phyloP scores from a whole-genome alignment of 352 stramenopile genomes.

The Phytopythium delawarense region DNA sequence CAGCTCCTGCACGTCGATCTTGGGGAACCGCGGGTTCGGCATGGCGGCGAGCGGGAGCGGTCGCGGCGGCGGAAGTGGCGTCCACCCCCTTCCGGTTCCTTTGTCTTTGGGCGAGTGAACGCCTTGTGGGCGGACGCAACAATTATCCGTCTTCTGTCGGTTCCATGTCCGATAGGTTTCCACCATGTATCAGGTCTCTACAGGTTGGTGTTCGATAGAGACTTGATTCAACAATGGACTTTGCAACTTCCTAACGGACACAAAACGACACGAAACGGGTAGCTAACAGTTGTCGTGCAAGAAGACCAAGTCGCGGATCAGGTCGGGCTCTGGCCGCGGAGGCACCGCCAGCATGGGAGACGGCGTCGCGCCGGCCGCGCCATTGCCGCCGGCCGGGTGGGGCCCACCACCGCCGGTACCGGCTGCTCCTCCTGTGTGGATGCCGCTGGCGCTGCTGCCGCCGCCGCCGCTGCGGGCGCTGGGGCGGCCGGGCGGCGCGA shows the following conservation, averaged over 20 bases:
- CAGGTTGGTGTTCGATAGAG: too few relatives aligned
- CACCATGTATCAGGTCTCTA: too few relatives aligned
- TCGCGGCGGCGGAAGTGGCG: too few relatives aligned
- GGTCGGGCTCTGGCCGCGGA: conserved; percentile 34
- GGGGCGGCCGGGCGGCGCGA: conserved; percentile 6
- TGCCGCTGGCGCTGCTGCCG: conserved; percentile 1
- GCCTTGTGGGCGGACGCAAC: not conserved
- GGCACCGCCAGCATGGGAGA: conserved; percentile 3
- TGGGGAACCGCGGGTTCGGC: conserved; percentile 89
- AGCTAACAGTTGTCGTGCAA: conserved; percentile 43
- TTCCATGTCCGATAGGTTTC: too few relatives aligned
- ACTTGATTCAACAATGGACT: too few relatives aligned
- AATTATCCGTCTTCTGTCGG: not conserved
- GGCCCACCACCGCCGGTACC: not conserved
- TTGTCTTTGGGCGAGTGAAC: not conserved
- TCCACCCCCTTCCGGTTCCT: not conserved
- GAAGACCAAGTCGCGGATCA: conserved; percentile 44
- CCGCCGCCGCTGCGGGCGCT: not conserved
- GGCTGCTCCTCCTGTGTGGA: not conserved
- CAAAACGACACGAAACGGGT: conserved; percentile 1
- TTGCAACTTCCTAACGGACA: not conserved
- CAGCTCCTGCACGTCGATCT: conserved; percentile 93
- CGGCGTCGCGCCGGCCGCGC: conserved; percentile 7
- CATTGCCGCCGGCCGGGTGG: conserved; percentile 4
- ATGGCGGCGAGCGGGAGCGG: conserved; percentile 22